Evolutionary conservation across 1,284 basidiomycete species (phyloP), one percentile per base, ranked within the genome.

Genomic region (Trichosporon faecale): DNA sequence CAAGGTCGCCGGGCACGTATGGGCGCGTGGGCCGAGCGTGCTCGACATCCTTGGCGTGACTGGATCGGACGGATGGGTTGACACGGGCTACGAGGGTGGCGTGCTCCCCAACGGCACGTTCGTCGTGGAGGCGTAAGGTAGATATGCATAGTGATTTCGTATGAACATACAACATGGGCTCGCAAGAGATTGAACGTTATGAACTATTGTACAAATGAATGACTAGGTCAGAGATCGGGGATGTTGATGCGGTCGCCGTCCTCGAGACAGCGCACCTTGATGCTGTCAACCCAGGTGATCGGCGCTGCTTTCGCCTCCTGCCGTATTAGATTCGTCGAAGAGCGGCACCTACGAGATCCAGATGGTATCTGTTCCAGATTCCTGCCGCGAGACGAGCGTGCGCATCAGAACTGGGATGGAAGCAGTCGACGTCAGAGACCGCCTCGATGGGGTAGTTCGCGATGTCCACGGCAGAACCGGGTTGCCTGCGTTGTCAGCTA

Each of bases 371-470:
- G 70, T 84, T 84, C 84, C 84, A 85, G 37, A 84, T 66, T 0
- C 82, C 83, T 0, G 80, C 79, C 3, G 82, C 83, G 16, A 85
- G 77, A 0, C 83, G 71, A 64, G 77, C 74, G 69, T 85, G 84
- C 0, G 79, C 80, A 27, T 74, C 75, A 21, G 76, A 78, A 14
- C 79, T 80, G 3, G 84, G 84, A 65, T 84, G 84, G 73, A 84
- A 85, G 72, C 83, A 85, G 70, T 85, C 84, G 6, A 80, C 73
- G n/a, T 76, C 76, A 8, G 79, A 81, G 5, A 85, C 71, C 2
- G 82, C 81, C 52, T 79, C 75, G 21, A 83, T 78, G 3, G 84
- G 84, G 65, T 79, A 84, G 44, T 77, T 70, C 4, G 72, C 76
- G 4, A 84, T 75, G 52, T 83, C 81, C 31, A 85, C 73, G 7